These are phyloP conservation scores for Rosa chinensis DNA, from an alignment of 306 rosid genomes.

Conservation along the genomic window DNA sequence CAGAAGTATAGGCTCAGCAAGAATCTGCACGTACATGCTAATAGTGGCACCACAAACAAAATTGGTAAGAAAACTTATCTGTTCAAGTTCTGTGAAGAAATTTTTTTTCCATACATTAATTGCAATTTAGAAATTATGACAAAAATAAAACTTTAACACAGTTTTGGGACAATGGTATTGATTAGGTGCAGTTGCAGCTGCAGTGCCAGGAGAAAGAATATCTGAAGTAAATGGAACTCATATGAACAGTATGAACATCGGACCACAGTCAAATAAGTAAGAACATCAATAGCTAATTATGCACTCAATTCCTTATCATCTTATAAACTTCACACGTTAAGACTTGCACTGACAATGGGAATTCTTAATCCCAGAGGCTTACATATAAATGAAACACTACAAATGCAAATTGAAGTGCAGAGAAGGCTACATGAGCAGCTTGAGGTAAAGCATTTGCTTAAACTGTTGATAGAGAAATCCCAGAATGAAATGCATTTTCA, in stretches of 20 bases:
- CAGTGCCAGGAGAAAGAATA: slow-evolving; percentile 40
- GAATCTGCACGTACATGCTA: slow-evolving; percentile 65
- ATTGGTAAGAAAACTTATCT: slow-evolving; percentile 40
- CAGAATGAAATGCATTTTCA: background rate
- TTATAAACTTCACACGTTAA: background rate
- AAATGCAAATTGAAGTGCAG: slow-evolving; percentile 87
- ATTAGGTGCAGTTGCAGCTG: slow-evolving; percentile 39
- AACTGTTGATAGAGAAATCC: background rate
- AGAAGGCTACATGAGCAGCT: slow-evolving; percentile 87
- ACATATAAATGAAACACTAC: slow-evolving; percentile 69
- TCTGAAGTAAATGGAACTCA: slow-evolving; percentile 58
- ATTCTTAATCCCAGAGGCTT: slow-evolving; percentile 45
- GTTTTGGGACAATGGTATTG: background rate
- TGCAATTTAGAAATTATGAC: background rate
- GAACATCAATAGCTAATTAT: slow-evolving; percentile 1
- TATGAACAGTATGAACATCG: slow-evolving; percentile 51
- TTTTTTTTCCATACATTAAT: too few species aligned
- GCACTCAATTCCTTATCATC: background rate
- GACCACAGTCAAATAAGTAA: slow-evolving; percentile 69
- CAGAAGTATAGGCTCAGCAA: slow-evolving; percentile 91
- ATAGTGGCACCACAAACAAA: slow-evolving; percentile 44
- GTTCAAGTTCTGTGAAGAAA: background rate
- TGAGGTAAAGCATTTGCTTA: slow-evolving; percentile 46
- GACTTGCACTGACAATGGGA: slow-evolving; percentile 29
- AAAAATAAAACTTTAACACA: background rate